These are phyloP conservation scores for Lithocarpus polystachyus DNA, from an alignment of 306 rosid species.

Conservation along the genomic window DNA sequence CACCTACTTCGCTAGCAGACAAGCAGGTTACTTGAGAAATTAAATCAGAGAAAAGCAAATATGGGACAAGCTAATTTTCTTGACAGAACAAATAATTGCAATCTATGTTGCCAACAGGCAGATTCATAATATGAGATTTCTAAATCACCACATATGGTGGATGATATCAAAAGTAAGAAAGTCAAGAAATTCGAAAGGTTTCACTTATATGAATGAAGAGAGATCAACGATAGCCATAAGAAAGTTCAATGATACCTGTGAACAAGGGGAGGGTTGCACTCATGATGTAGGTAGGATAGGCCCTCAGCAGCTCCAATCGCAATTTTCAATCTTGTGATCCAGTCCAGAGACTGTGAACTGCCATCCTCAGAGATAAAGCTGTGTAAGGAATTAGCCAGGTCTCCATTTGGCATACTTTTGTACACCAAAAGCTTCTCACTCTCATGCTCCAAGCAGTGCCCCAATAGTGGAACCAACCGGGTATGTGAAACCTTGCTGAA, in stretches of 20 bases:
- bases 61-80: background rate
- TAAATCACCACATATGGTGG: background rate
- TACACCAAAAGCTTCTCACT: conserved; percentile 71
- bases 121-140: background rate
- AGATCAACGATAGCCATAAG: background rate
- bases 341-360: conserved; percentile 62
- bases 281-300: conserved; percentile 71
- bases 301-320: conserved; percentile 96
- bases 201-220: conserved; percentile 10
- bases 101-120: background rate
- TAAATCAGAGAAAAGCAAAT: background rate
- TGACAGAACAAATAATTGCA: background rate
- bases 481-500: conserved; percentile 73
- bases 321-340: conserved; percentile 94
- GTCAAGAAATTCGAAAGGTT: background rate
- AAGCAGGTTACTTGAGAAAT: background rate
- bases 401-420: conserved; percentile 82
- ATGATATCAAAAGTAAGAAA: background rate
- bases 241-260: conserved; percentile 64
- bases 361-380: conserved; percentile 36
- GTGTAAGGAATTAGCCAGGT: conserved; percentile 78
- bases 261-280: conserved; percentile 78
- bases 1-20: background rate
- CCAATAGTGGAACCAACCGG: conserved; percentile 77
- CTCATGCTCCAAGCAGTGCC: conserved; percentile 83